Percentiles rank a stretch among this genome's conserved stretches.
Evolutionary conservation across 371 early-diverging fungal genomes (phyloP).

Genomic region (Syncephalastrum contaminatum): DNA sequence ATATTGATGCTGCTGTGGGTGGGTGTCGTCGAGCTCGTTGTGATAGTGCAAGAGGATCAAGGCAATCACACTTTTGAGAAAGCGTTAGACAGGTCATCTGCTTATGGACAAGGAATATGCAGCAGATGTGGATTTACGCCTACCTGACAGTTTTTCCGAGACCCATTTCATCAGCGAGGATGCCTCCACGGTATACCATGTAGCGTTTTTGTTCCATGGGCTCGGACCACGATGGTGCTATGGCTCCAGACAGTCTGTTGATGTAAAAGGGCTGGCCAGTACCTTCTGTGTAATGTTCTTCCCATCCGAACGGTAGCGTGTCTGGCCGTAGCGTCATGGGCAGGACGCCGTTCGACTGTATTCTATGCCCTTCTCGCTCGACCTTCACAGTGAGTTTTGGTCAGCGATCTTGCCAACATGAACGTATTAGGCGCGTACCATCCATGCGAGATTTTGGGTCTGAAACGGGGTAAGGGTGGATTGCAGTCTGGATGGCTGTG

Average conservation of each 20-base stretch:
- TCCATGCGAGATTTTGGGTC: conserved; percentile 40
- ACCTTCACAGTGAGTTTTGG: not conserved
- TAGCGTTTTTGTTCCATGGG: conserved; percentile 1
- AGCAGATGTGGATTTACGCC: not conserved
- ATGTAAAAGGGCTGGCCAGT: conserved; percentile 9
- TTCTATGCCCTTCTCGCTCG: conserved; percentile 24
- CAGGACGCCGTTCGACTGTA: not conserved
- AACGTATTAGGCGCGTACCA: conserved; percentile 15
- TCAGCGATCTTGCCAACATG: not conserved
- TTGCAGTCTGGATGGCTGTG: conserved; percentile 11
- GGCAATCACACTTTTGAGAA: conserved; percentile 45
- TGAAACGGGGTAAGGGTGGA: conserved; percentile 35
- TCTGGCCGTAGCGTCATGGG: not conserved
- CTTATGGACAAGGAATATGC: not conserved
- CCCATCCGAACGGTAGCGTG: conserved; percentile 19
- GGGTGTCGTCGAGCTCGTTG: conserved; percentile 3
- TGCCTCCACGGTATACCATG: conserved; percentile 38
- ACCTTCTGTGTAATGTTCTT: conserved; percentile 1
- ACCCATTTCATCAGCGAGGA: conserved; percentile 57
- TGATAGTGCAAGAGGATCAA: conserved; percentile 36
- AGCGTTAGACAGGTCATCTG: not conserved
- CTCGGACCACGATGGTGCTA: not conserved
- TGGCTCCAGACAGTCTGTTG: conserved; percentile 13
- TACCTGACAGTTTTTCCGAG: conserved; percentile 72
- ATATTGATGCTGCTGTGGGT: not conserved